Base-by-base conservation (phyloP, 768 basidiomycete species). In the Boletus coccyginus region DNA sequence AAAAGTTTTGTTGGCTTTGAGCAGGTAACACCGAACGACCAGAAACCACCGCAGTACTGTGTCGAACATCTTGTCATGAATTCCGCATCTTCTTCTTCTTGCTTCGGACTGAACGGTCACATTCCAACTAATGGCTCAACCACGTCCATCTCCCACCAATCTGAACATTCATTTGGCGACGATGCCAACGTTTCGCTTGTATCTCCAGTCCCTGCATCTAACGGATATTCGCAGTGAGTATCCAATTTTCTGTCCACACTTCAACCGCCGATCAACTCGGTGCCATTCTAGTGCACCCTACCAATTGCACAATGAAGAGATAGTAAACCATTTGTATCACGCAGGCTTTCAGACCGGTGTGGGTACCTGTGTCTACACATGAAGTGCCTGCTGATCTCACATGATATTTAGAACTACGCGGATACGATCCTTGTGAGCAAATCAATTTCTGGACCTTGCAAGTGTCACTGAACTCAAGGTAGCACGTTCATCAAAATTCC, bases 291-390 rank as follows among this genome's bases (percentile, higher is more conserved):
- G 73, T 42, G 66, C 76, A 60, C 78, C 80, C 36, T 85, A 79
- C 71, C 81, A 82, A 67, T 69, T 77, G 57, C 89, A 92, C 73
- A 85, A 91, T 56, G 84, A 90, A 65, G 83, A 86, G 63, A 88
- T 91, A 61, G 81, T 92, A 61, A 81, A 82, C 69, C 87, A 92
- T 70, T 71, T 92, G 61, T 91, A 88, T 72, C 84, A 87, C 61
- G 77, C 87, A 55, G 90, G 89, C 38, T 92, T 92, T 70, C 86
- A 90, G 68, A 85, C 84, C 52, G 88, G 91, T 66, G 89, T 92
- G 75, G 71, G 90, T 81, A 50, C 45, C 46, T 11, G 27, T 59
- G 49, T 50, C 52, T 64, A 49, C 29, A 40, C 59, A 51, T 38
- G 47, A 59, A 46, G 27, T 48, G 24, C 13, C 52, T 21, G 13